Evolutionary conservation across 768 basidiomycete species (phyloP).

Genomic region (Panellus pusillus): DNA sequence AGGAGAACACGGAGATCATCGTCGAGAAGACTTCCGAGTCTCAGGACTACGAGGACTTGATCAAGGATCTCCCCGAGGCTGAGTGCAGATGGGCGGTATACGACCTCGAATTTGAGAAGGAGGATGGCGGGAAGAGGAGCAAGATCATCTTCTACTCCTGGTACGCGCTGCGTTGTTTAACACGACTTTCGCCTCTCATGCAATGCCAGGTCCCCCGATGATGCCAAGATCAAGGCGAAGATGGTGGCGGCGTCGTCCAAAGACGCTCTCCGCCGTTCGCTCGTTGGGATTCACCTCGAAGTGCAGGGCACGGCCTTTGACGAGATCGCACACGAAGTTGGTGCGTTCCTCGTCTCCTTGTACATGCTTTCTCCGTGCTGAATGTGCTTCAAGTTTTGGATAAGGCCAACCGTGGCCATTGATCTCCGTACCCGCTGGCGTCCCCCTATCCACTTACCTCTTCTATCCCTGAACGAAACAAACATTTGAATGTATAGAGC

Average conservation of each 20-base stretch:
- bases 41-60: constrained; percentile 68
- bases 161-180: constrained; percentile 45
- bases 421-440: constrained; percentile 15
- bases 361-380: too few species aligned
- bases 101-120: constrained; percentile 82
- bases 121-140: constrained; percentile 73
- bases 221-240: constrained; percentile 84
- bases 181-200: constrained; percentile 25
- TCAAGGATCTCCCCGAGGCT: constrained; percentile 67
- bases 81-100: constrained; percentile 91
- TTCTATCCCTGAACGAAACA: background rate
- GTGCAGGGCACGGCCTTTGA: constrained; percentile 81
- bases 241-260: constrained; percentile 92
- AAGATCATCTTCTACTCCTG: constrained; percentile 86
- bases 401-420: constrained; percentile 31
- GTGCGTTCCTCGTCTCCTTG: constrained; percentile 45
- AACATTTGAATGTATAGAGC: constrained; percentile 18
- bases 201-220: constrained; percentile 76
- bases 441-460: constrained; percentile 11
- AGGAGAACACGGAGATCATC: constrained; percentile 66
- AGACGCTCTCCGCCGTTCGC: constrained; percentile 68
- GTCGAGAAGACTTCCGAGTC: constrained; percentile 63
- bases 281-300: constrained; percentile 78
- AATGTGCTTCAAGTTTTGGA: constrained; percentile 28
- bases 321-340: constrained; percentile 70